Percentiles rank a stretch among this genome's conserved stretches.
Conservation (phyloP, 1,139 yeast genomes). For the Nakaseomyces kungkrabaensis region DNA sequence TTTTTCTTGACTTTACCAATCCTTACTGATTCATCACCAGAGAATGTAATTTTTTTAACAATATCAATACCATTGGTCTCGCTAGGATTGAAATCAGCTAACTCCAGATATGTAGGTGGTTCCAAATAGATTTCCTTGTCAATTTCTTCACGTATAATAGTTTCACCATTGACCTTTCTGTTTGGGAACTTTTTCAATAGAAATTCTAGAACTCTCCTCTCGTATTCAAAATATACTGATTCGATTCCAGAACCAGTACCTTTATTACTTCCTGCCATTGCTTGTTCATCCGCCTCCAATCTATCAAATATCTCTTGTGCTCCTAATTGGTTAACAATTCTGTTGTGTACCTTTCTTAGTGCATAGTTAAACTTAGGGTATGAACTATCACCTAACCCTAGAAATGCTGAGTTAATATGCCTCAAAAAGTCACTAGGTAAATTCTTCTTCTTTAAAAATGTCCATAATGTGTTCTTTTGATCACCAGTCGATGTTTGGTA, state of each 20-base stretch:
- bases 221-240: slow-evolving; percentile 70
- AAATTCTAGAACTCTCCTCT: slow-evolving; percentile 39
- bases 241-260: slow-evolving; percentile 68
- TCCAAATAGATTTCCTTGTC: slow-evolving; percentile 21
- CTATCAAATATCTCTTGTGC: slow-evolving; percentile 61
- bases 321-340: slow-evolving; percentile 67
- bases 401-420: slow-evolving; percentile 56
- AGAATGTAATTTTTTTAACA: slow-evolving; percentile 10
- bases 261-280: slow-evolving; percentile 29
- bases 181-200: slow-evolving; percentile 35
- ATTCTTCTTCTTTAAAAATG: slow-evolving; percentile 54
- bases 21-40: slow-evolving; percentile 20
- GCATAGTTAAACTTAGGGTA: slow-evolving; percentile 85
- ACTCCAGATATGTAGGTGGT: slow-evolving; percentile 19
- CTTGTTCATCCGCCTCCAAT: slow-evolving; percentile 83
- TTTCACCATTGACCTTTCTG: slow-evolving; percentile 13
- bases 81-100: slow-evolving; percentile 3
- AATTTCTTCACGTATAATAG: slow-evolving; percentile 15
- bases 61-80: not conserved
- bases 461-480: slow-evolving; percentile 48
- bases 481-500: slow-evolving; percentile 17
- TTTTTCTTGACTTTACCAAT: slow-evolving; percentile 42
- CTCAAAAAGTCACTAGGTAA: slow-evolving; percentile 56
- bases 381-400: slow-evolving; percentile 94
- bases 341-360: slow-evolving; percentile 64